Conservation (phyloP, 2,329 filamentous ascomycete genomes). For the Aspergillus awamori region DNA sequence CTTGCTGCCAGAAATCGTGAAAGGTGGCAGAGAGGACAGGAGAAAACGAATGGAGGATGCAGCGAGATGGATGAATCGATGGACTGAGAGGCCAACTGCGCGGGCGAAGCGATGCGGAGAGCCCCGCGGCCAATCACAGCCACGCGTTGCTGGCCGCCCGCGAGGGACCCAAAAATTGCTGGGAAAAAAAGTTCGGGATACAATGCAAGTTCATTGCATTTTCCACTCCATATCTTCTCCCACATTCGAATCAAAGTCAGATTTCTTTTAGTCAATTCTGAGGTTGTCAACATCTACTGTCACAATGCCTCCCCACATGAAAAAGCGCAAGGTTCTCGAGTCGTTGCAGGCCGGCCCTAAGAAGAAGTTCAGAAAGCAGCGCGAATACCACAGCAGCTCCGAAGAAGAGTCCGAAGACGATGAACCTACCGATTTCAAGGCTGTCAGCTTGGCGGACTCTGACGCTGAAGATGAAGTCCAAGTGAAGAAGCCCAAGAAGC, state of each 20-base stretch:
- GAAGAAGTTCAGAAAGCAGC: conserved; percentile 66
- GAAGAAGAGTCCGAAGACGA: conserved; percentile 60
- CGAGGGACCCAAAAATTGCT: conserved; percentile 30
- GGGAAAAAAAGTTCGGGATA: conserved; percentile 20
- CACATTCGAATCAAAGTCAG: not conserved
- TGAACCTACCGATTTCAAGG: conserved; percentile 49
- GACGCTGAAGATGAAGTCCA: conserved; percentile 44
- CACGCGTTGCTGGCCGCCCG: conserved; percentile 32
- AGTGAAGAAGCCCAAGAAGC: conserved; percentile 25
- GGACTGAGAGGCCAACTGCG: conserved; percentile 16
- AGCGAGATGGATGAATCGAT: conserved; percentile 6
- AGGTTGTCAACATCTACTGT: conserved; percentile 25
- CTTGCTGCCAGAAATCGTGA: not conserved
- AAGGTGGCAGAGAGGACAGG: conserved; percentile 1
- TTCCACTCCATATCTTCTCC: conserved; percentile 1
- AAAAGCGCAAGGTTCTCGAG: conserved; percentile 64
- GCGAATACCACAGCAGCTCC: conserved; percentile 64
- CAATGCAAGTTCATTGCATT: not conserved
- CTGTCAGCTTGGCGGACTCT: conserved; percentile 54
- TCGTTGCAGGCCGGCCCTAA: conserved; percentile 56
- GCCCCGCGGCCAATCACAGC: conserved; percentile 37
- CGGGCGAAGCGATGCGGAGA: conserved; percentile 30
- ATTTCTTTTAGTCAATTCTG: conserved; percentile 4
- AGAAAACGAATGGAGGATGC: conserved; percentile 26
- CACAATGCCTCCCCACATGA: conserved; percentile 33